A percentile compares a stretch with the other conserved stretches of the same genome.
phyloP scores from a whole-genome alignment of 2,329 filamentous ascomycete species.

The Colletotrichum tamarilloi region DNA sequence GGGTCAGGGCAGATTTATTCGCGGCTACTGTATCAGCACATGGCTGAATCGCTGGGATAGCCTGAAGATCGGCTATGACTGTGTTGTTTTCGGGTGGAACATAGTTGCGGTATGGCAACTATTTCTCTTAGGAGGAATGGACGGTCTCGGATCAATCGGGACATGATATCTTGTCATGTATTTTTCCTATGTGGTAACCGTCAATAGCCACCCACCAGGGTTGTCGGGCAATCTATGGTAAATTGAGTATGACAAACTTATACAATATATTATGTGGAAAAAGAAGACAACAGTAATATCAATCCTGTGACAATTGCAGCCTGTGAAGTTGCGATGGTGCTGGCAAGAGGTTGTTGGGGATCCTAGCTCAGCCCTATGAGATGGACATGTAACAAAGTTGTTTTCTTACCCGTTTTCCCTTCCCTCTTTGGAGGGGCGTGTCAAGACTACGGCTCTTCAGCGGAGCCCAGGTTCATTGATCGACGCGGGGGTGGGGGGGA shows the following conservation, averaged over 20 bases:
- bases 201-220: not conserved
- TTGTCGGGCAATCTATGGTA: not conserved
- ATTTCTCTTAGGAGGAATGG: not conserved
- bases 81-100: not conserved
- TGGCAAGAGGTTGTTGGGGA: not conserved
- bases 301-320: too few species aligned
- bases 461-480: constrained; percentile 22
- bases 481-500: constrained; percentile 14
- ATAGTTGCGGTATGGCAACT: not conserved
- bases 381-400: not conserved
- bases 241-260: not conserved
- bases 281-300: too few species aligned
- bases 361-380: constrained; percentile 20
- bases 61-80: not conserved
- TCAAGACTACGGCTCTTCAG: constrained; percentile 8
- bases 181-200: not conserved
- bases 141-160: not conserved
- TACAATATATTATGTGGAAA: not conserved
- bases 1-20: not conserved
- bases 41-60: not conserved
- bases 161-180: not conserved
- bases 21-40: not conserved
- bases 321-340: not conserved
- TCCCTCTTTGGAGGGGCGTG: constrained; percentile 15
- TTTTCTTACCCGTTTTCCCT: not conserved